These are phyloP conservation scores for Coemansia sp. DNA, from an alignment of 192 early-diverging fungal species.

Conservation along the genomic window DNA sequence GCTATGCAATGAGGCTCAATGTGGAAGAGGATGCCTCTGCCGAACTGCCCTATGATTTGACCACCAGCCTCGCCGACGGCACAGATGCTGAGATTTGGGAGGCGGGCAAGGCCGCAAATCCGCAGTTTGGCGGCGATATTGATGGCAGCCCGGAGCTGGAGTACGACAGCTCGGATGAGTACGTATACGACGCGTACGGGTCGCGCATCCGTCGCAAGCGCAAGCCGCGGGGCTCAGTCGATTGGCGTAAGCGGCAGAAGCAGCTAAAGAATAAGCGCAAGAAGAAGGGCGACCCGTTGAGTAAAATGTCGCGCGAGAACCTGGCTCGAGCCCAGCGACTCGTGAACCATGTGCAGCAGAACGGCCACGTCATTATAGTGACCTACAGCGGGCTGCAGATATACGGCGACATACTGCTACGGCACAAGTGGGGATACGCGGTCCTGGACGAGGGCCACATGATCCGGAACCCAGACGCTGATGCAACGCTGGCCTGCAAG, in stretches of 20 bases:
- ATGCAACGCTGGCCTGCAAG: constrained; percentile 69
- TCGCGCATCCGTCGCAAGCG: constrained; percentile 41
- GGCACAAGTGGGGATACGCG: constrained; percentile 75
- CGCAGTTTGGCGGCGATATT: constrained; percentile 1
- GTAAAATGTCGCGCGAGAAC: constrained; percentile 10
- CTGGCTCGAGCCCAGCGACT: constrained; percentile 23
- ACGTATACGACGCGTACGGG: constrained; percentile 45
- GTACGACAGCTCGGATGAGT: constrained; percentile 41
- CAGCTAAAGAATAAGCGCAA: constrained; percentile 3
- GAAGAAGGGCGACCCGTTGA: not conserved
- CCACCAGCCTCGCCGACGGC: not conserved
- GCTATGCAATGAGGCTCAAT: constrained; percentile 57
- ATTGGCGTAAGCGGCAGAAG: constrained; percentile 29
- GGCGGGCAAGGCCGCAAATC: not conserved
- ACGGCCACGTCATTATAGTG: constrained; percentile 79
- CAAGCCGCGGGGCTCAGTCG: constrained; percentile 32
- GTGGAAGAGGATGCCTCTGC: not conserved
- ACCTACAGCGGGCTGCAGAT: constrained; percentile 80
- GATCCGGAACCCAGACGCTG: constrained; percentile 92
- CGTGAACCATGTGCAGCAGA: constrained; percentile 18
- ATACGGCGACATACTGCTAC: constrained; percentile 62
- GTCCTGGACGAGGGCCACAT: constrained; percentile 96
- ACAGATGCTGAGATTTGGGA: constrained; percentile 7
- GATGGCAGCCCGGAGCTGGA: not conserved
- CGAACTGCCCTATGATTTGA: constrained; percentile 2